Conservation (phyloP, 768 basidiomycete genomes). For the Russula ochroleuca region DNA sequence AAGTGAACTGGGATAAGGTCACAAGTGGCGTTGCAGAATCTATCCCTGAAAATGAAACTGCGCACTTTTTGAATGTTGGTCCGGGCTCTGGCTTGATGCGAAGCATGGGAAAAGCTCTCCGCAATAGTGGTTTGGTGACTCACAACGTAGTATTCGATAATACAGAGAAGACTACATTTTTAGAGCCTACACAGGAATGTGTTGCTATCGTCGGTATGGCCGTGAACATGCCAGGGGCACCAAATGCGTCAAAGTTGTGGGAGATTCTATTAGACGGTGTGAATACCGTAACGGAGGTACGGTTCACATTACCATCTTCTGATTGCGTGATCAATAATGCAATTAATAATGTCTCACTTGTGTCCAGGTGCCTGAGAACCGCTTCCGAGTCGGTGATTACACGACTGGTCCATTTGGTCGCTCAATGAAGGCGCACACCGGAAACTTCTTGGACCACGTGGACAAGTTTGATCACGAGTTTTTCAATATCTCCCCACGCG, state of each 20-base stretch:
- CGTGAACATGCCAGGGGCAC: conserved; percentile 51
- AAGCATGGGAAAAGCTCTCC: conserved; percentile 38
- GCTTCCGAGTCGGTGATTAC: conserved; percentile 49
- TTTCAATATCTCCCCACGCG: conserved; percentile 69
- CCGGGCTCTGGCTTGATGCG: conserved; percentile 43
- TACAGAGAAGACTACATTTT: neutral
- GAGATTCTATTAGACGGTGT: conserved; percentile 51
- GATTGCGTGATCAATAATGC: neutral
- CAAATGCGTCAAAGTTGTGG: conserved; percentile 50
- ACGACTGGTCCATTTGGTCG: conserved; percentile 36
- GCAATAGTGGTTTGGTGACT: conserved; percentile 24
- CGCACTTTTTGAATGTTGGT: conserved; percentile 49
- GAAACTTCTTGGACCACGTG: conserved; percentile 58
- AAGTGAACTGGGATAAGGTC: conserved; percentile 46
- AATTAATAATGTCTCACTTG: conserved; percentile 13
- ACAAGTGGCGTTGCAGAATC: conserved; percentile 29
- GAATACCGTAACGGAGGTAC: conserved; percentile 55
- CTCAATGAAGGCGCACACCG: conserved; percentile 48
- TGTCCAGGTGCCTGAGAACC: conserved; percentile 54
- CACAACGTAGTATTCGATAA: conserved; percentile 12
- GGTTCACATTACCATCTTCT: conserved; percentile 14
- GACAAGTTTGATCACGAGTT: conserved; percentile 66
- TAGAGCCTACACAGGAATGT: conserved; percentile 40
- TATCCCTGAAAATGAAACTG: conserved; percentile 28
- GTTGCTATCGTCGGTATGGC: conserved; percentile 76